Percentiles rank a stretch among this genome's conserved stretches.
phyloP scores from a whole-genome alignment of 1,284 basidiomycete genomes.

The Trichosporon faecale region DNA sequence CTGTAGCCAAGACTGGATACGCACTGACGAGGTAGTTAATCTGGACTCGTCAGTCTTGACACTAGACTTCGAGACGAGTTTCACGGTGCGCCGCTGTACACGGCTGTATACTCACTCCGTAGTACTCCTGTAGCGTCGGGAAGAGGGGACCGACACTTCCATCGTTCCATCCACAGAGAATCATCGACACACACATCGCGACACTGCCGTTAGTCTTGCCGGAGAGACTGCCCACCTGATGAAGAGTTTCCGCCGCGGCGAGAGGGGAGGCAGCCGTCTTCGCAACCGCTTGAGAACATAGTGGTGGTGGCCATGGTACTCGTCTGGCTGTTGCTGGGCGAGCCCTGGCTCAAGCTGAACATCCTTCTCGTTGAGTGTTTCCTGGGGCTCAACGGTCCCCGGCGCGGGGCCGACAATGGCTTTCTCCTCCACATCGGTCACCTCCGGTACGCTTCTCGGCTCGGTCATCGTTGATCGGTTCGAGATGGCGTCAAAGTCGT shows the following conservation, averaged over 20 bases:
- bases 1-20: not conserved
- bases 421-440: not conserved
- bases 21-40: constrained; percentile 26
- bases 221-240: not conserved
- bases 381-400: not conserved
- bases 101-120: constrained; percentile 12
- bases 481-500: not conserved
- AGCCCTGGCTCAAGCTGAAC: not conserved
- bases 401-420: no score
- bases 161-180: constrained; percentile 26
- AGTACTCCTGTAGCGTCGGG: constrained; percentile 24
- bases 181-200: constrained; percentile 21
- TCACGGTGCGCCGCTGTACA: no score
- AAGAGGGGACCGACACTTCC: constrained; percentile 23
- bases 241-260: not conserved
- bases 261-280: constrained; percentile 13
- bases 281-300: constrained; percentile 22
- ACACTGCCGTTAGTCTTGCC: constrained; percentile 9
- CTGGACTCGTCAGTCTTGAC: constrained; percentile 10
- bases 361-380: not conserved
- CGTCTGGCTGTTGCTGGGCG: not conserved
- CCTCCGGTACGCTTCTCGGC: not conserved
- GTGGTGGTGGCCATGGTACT: constrained; percentile 10
- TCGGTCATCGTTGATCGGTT: not conserved
- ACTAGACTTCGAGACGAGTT: not conserved